Base-by-base conservation (phyloP, 352 stramenopile species). In the Blastocystis sp. region DNA sequence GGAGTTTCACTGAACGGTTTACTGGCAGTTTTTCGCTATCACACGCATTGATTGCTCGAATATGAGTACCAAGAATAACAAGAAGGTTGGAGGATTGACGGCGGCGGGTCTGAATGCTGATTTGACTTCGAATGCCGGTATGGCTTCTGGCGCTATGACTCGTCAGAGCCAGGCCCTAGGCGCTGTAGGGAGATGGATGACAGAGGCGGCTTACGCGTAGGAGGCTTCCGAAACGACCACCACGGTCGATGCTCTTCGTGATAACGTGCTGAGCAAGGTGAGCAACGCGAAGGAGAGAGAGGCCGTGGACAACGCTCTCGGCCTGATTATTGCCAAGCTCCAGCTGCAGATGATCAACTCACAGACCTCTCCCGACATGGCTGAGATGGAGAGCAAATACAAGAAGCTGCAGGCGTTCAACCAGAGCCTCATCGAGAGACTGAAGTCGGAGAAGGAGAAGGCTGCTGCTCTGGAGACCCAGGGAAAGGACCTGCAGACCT, bases 321-420 rank as follows among this genome's bases (percentile, higher is more conserved):
- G 60, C 56, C 10, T 84, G n/a, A 69, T 84, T 23, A 52, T 41
- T 21, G 45, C 45, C 34, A 84, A 84, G 52, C 43, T 84, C 5
- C 19, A 52, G 38, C 45, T 84, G 53, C 53, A 69, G 34, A 28
- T 45, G 40, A 56, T 84, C 34, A 59, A 84, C 7, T 21, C 74
- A 4, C 67, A 67, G n/a, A 84, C 67, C 52, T 11, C 28, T 2
- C 14, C 52, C 17, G n/a, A 19, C 7, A 45, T 34, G 28, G 9
- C 4, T 14, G 74, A 84, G 17, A 69, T 53, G 74, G 45, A 66
- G 28, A 56, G n/a, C 14, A 84, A 84, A 52, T 84, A 84, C 21
- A 38, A 62, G 48, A 69, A 84, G 74, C 74, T 84, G 4, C 74
- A 84, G 38, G 74, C 67, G 21, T 84, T 84, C 61, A 84, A 84